Evolutionary conservation across 768 basidiomycete species (phyloP), one percentile per base, ranked within the genome.

Genomic region (Trametes meyenii): DNA sequence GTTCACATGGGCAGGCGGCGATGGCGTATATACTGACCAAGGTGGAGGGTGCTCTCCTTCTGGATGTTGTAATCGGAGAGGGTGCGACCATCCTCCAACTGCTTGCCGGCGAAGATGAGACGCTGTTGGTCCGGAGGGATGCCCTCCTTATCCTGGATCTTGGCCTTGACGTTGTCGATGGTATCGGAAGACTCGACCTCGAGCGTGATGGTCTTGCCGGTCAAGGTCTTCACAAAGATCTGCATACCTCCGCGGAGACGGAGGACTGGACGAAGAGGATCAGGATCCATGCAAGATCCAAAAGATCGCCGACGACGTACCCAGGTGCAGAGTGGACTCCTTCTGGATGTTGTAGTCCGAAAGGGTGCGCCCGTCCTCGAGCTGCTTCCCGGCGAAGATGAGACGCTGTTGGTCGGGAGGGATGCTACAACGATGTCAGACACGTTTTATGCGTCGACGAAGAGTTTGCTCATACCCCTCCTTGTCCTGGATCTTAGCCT

Each of bases 321-420:
- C 74, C 53, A 87, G 83, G 71, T 96, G 94, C 53, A 96, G 88
- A 42, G 94, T 96, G 1, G 87, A 90, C 79, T 96, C 94, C 80
- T 96, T 96, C 84, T 96, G 95, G 67, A 96, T 94, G 73, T 94
- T 93, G 74, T 93, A 93, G 69, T 92, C 91, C 14, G 89, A 90
- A 1, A 93, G 81, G 4, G 90, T 97, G 54, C 94, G 87, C 7
- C 94, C 94, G 70, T 97, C 94, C 75, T 96, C 94, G 33, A 97
- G 85, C 74, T 96, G 94, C 78, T 96, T 96, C 58, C 94, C 94
- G 50, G 94, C 94, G 66, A 96, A 96, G 79, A 96, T 96, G n/a
- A 96, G 77, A 64, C 94, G 93, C 73, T 95, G 93, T 71, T 94
- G 93, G 77, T 94, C 92, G 38, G 93, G 94, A 33, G 89, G 88